Evolutionary conservation across 176 grass and related monocot genomes (phyloP).

Genomic region (Pharus latifolius): DNA sequence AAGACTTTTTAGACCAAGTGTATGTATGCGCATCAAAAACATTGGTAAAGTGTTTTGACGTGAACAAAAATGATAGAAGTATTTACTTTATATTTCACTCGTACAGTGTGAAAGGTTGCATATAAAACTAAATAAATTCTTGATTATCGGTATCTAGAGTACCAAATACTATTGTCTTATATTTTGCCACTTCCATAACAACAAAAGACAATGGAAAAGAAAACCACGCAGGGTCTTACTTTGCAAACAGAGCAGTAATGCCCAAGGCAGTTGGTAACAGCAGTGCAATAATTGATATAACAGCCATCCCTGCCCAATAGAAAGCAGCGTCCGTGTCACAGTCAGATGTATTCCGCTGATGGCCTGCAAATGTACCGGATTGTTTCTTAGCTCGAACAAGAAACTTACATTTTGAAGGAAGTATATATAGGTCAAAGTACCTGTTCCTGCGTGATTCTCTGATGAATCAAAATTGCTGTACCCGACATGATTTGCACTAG

Average conservation of each 20-base stretch:
- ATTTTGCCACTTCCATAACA: background rate
- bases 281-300: conserved; percentile 48
- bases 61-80: background rate
- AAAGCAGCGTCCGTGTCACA: conserved; percentile 36
- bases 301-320: conserved; percentile 69
- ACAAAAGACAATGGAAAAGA: background rate
- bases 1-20: background rate
- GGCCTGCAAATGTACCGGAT: conserved; percentile 36
- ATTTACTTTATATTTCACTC: too few species aligned
- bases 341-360: conserved; percentile 44
- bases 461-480: conserved; percentile 24
- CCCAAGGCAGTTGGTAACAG: conserved; percentile 54
- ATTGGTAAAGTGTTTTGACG: too few species aligned
- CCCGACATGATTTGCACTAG: conserved; percentile 35
- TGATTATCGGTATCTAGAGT: too few species aligned
- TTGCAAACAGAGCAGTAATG: conserved; percentile 74
- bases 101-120: too few species aligned
- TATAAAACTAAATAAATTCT: too few species aligned
- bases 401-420: background rate
- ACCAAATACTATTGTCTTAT: too few species aligned
- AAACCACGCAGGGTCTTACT: conserved; percentile 32
- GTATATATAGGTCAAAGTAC: conserved; percentile 35
- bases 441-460: conserved; percentile 55
- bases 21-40: background rate
- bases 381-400: background rate